These are phyloP conservation scores for Aspergillus coremiiformis DNA, from an alignment of 495 filamentous ascomycete species.

Conservation along the genomic window DNA sequence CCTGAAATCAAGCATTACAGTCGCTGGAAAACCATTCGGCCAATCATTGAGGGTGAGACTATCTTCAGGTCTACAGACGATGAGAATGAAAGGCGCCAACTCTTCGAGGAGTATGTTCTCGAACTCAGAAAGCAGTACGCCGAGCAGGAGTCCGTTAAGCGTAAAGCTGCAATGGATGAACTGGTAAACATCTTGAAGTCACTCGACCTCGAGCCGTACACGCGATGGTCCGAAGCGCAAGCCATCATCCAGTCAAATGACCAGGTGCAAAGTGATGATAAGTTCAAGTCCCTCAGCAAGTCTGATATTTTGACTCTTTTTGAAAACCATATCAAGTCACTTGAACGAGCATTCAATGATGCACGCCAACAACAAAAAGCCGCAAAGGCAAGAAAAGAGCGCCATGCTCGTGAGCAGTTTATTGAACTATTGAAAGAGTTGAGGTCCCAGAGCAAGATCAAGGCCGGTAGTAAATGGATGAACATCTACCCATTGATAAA, in stretches of 20 bases:
- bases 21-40: constrained; percentile 92
- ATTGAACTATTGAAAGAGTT: constrained; percentile 65
- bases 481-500: constrained; percentile 70
- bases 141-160: constrained; percentile 62
- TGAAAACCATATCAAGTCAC: constrained; percentile 85
- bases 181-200: constrained; percentile 74
- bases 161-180: constrained; percentile 80
- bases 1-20: constrained; percentile 98
- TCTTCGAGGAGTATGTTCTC: constrained; percentile 90
- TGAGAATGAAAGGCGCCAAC: constrained; percentile 79
- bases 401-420: constrained; percentile 78
- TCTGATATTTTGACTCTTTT: constrained; percentile 89
- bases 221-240: constrained; percentile 89
- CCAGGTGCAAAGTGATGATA: constrained; percentile 74
- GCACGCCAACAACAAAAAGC: constrained; percentile 80
- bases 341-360: constrained; percentile 87
- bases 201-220: constrained; percentile 84
- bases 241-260: constrained; percentile 70
- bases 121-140: constrained; percentile 72
- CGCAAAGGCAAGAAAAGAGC: constrained; percentile 68
- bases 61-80: constrained; percentile 87
- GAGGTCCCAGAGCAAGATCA: constrained; percentile 71
- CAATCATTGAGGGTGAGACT: constrained; percentile 91
- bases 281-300: constrained; percentile 80
- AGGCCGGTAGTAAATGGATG: constrained; percentile 85